Percentiles rank a stretch among this genome's conserved stretches.
Conservation (phyloP, 768 basidiomycete genomes). For the Pleurotus tuber-regium region DNA sequence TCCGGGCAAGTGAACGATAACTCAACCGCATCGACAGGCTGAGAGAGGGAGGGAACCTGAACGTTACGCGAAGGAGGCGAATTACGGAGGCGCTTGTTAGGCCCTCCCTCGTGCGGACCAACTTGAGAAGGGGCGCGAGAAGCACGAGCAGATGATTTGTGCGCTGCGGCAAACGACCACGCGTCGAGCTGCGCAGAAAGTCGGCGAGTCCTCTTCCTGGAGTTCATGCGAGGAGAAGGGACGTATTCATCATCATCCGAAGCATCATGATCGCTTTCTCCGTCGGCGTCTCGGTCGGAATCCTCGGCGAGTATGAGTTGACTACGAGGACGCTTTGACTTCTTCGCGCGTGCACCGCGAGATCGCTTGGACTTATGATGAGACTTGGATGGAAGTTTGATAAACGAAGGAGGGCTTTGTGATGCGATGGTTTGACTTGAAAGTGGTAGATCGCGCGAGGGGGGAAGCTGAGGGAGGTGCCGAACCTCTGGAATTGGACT, state of each 20-base stretch:
- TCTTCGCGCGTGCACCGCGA: background rate
- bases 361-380: background rate
- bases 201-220: background rate
- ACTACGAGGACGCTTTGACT: background rate
- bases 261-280: background rate
- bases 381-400: background rate
- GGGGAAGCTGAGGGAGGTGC: slow-evolving; percentile 8
- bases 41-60: slow-evolving; percentile 29
- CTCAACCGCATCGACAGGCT: slow-evolving; percentile 19
- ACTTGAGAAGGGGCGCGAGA: background rate
- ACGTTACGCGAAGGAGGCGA: slow-evolving; percentile 43
- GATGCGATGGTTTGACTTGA: background rate
- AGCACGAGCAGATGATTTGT: slow-evolving; percentile 12
- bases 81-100: slow-evolving; percentile 27
- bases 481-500: slow-evolving; percentile 8
- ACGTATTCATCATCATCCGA: background rate
- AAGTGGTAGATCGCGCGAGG: background rate
- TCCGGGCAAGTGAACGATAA: slow-evolving; percentile 35
- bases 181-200: background rate
- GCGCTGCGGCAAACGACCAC: background rate
- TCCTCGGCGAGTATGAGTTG: background rate
- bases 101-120: background rate
- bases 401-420: background rate
- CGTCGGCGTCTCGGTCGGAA: background rate
- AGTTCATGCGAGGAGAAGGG: background rate